Percentiles rank a stretch among this genome's conserved stretches.
phyloP scores from a whole-genome alignment of 306 rosid genomes.

The Mimosa pudica region DNA sequence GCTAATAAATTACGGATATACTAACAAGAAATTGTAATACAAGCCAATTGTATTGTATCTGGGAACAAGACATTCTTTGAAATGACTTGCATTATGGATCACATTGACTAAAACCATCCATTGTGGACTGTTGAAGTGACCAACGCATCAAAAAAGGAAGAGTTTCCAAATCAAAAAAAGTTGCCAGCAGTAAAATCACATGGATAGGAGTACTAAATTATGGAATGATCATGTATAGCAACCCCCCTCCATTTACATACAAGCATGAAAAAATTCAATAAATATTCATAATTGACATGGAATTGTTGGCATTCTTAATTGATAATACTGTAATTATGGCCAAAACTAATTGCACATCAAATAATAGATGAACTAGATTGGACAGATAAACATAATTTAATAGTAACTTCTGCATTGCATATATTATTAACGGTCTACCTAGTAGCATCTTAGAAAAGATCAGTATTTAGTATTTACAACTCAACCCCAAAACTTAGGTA shows the following conservation, averaged over 20 bases:
- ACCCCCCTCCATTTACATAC: neutral
- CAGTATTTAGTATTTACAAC: conserved; percentile 51
- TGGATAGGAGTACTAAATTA: neutral
- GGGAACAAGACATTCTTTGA: no score
- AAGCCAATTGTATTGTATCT: no score
- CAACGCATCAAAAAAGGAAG: neutral
- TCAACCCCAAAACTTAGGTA: conserved; percentile 60
- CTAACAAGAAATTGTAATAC: no score
- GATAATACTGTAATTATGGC: neutral
- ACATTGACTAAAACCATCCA: no score
- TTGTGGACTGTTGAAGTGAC: no score
- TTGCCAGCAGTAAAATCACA: neutral
- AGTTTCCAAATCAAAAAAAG: neutral
- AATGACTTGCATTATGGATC: no score
- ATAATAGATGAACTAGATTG: neutral
- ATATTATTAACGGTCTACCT: conserved; percentile 38
- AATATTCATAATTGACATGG: neutral
- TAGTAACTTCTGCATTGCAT: conserved; percentile 39
- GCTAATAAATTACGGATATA: no score
- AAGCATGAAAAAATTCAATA: neutral
- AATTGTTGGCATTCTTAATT: neutral
- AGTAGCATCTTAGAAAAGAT: conserved; percentile 37
- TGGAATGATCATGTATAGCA: neutral
- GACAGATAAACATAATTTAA: neutral
- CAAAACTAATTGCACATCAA: conserved; percentile 1